Evolutionary conservation across 148 eudicot species (phyloP), one percentile per base, ranked within the genome.

Genomic region (Tetragonia tetragonoides): DNA sequence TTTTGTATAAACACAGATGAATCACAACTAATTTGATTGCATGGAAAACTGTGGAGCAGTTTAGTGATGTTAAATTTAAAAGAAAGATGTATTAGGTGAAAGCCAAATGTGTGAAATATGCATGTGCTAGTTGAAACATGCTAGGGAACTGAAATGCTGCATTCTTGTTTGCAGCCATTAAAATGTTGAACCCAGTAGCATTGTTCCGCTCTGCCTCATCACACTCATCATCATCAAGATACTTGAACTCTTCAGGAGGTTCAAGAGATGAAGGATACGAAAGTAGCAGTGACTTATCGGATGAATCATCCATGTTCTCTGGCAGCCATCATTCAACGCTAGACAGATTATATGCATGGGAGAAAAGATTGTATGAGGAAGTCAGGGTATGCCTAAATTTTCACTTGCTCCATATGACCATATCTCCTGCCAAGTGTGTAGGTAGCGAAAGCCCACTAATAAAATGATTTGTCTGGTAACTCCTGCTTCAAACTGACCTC

Each of bases 291-390:
- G 87, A 87, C 76, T 67, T 88, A 44, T 91, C 94, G 11, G 97
- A 91, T 56, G 96, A 91, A 53, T 87, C 95, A 40, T 81, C 85
- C 80, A 82, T 77, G 83, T 81, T 87, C 81, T 87, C 91, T 15
- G 88, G 91, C 44, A 89, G 94, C 70, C 98, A 95, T 79, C 98
- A 92, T 76, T 88, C 98, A 59, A 92, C 98, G 7, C 80, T 95
- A 56, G 97, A 89, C 80, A 85, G 91, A 80, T 75, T 95, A 78
- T 95, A 89, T 80, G 90, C 92, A 56, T 95, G 98, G 98, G 98
- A 95, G 87, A 95, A 95, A 85, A 92, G 95, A 87, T 90, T 95
- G 78, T 92, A 92, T 40, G 91, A 91, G 74, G 97, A 95, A 92
- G 98, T 95, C 73, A 86, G 96, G 92, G 98, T 92, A 95, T 59